Conservation (phyloP, 2,329 filamentous ascomycete genomes). For the Hymenoscyphus albidus region DNA sequence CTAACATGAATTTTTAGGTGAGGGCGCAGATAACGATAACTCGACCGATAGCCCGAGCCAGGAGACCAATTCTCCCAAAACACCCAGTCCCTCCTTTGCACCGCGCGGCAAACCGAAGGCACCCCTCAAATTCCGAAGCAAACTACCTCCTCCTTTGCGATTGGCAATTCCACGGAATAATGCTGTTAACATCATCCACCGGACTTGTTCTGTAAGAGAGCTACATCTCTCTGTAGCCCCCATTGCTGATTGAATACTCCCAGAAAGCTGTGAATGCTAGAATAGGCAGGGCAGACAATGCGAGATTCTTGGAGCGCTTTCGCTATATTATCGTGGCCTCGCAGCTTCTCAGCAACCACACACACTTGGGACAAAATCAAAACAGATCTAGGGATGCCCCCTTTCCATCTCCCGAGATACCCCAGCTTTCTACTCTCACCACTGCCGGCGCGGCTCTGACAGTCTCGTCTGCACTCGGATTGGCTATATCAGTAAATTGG, state of each 20-base stretch:
- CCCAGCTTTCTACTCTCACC: constrained; percentile 45
- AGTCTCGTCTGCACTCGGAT: constrained; percentile 55
- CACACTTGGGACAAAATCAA: constrained; percentile 43
- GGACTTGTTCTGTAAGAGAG: constrained; percentile 49
- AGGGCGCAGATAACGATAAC: constrained; percentile 43
- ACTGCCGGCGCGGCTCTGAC: constrained; percentile 64
- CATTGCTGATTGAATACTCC: constrained; percentile 13
- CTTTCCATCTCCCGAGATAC: constrained; percentile 19
- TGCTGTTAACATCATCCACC: constrained; percentile 44
- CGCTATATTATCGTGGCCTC: constrained; percentile 91
- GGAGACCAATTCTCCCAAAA: constrained; percentile 22
- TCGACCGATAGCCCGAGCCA: constrained; percentile 31
- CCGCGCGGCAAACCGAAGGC: constrained; percentile 54
- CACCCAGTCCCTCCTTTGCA: constrained; percentile 44
- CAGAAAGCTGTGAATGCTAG: constrained; percentile 68
- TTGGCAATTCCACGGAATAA: constrained; percentile 41
- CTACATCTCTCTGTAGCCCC: constrained; percentile 11
- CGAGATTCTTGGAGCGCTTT: constrained; percentile 85
- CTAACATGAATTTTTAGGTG: constrained; percentile 35
- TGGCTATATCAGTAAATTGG: constrained; percentile 67
- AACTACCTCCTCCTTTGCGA: constrained; percentile 42
- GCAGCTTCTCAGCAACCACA: constrained; percentile 74
- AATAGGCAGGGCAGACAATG: constrained; percentile 73
- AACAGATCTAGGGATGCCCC: constrained; percentile 24
- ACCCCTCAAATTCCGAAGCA: constrained; percentile 51